Base-by-base conservation (phyloP, 495 filamentous ascomycete species). In the Cercophora sp. region DNA sequence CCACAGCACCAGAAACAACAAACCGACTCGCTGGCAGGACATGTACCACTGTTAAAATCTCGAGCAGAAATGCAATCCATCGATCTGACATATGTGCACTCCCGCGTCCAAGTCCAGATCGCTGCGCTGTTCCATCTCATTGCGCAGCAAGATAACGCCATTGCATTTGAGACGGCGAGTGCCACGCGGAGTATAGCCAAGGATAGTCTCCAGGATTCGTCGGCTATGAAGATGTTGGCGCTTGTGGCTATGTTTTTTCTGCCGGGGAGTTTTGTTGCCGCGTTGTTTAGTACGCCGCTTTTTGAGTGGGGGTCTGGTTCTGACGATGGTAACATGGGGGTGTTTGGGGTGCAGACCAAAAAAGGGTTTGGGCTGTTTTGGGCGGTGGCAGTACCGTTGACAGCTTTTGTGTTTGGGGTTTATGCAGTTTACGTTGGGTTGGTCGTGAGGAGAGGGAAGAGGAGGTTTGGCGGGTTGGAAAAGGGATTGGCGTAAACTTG, bases 211-310 rank as follows among this genome's bases (percentile, higher is more conserved):
- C 55, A 64, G 27, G 76, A 80, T 47, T 75, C 70, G 37, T 70
- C 70, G 5, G 70, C 70, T 4, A 81, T 80, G 78, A 79, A 74
- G 52, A 73, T 71, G 25, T 74, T 82, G 22, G 77, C 79, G 8
- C 64, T 72, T 3, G 57, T 81, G 23, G 77, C 79, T 19, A 79
- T 81, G 76, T 59, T 74, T 11, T 80, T 81, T 55, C 54, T 81
- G 2, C 78, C 78, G 0, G 77, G 74, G 0, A 80, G 72, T 11
- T 79, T 80, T 40, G 49, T 74, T 8, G 68, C 72, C 9, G 67
- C 69, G 5, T 36, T 71, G 2, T 65, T 70, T 22, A 54, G 59
- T 1, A 44, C 61, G 1, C 58, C 61, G 8, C 42, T 70, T 13
- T 67, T 68, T 22, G 42, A 50, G 11, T 66, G 63, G 61, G 52